phyloP scores from a whole-genome alignment of 805 yeast species.

The Millerago galiae region DNA sequence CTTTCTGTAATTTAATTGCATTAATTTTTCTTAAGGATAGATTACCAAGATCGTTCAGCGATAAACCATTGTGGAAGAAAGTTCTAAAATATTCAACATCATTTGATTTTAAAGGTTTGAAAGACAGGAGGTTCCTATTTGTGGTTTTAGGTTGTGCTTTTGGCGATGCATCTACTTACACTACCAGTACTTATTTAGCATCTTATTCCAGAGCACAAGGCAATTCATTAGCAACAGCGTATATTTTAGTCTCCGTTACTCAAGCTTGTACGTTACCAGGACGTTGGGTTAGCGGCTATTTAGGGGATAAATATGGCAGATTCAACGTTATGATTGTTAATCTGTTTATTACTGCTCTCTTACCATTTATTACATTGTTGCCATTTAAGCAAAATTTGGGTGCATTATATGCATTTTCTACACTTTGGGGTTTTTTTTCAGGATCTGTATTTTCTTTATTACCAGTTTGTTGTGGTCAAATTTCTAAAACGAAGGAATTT shows the following conservation, averaged over 20 bases:
- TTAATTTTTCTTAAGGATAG: constrained; percentile 35
- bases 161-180: constrained; percentile 39
- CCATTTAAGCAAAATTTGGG: constrained; percentile 28
- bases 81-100: constrained; percentile 22
- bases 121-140: constrained; percentile 37
- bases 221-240: constrained; percentile 31
- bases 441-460: constrained; percentile 49
- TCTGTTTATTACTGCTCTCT: constrained; percentile 23
- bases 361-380: constrained; percentile 32
- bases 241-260: constrained; percentile 39
- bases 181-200: constrained; percentile 42
- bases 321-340: constrained; percentile 43
- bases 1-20: constrained; percentile 31
- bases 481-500: constrained; percentile 45
- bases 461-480: constrained; percentile 55
- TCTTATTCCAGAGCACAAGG: constrained; percentile 46
- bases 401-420: constrained; percentile 34
- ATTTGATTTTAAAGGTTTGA: constrained; percentile 32
- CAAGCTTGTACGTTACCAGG: constrained; percentile 37
- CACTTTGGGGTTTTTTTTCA: constrained; percentile 45
- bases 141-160: constrained; percentile 37
- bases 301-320: constrained; percentile 41
- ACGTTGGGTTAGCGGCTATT: constrained; percentile 35
- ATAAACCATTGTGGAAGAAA: constrained; percentile 19
- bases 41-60: constrained; percentile 25